Evolutionary conservation across 495 filamentous ascomycete species (phyloP).

Genomic region (Letharia lupina): DNA sequence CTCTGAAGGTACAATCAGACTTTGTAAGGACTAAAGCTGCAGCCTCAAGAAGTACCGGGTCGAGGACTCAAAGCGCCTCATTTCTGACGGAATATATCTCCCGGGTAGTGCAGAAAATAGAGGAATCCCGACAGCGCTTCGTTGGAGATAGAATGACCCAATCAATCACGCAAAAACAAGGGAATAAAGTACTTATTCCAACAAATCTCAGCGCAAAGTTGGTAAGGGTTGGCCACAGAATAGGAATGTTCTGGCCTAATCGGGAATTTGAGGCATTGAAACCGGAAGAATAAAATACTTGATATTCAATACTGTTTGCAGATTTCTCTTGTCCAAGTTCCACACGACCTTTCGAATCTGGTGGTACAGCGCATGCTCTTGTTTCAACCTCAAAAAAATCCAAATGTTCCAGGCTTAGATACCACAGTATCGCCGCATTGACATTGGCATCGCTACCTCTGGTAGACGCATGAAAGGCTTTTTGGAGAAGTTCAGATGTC

Average conservation of each 20-base stretch:
- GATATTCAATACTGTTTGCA: background rate
- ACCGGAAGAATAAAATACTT: background rate
- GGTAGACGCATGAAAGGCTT: background rate
- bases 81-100: background rate
- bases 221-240: background rate
- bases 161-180: background rate
- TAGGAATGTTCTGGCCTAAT: background rate
- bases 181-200: background rate
- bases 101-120: background rate
- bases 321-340: background rate
- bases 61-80: background rate
- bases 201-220: background rate
- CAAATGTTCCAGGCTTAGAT: background rate
- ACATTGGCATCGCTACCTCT: background rate
- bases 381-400: background rate
- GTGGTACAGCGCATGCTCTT: background rate
- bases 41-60: no score
- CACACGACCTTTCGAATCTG: background rate
- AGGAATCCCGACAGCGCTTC: background rate
- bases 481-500: background rate
- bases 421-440: background rate
- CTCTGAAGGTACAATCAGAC: background rate
- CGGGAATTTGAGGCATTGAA: background rate
- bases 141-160: background rate
- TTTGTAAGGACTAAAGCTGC: no score